These are phyloP conservation scores for Phoenix roebelenii DNA, from an alignment of 176 grass and related monocot species.

Conservation along the genomic window DNA sequence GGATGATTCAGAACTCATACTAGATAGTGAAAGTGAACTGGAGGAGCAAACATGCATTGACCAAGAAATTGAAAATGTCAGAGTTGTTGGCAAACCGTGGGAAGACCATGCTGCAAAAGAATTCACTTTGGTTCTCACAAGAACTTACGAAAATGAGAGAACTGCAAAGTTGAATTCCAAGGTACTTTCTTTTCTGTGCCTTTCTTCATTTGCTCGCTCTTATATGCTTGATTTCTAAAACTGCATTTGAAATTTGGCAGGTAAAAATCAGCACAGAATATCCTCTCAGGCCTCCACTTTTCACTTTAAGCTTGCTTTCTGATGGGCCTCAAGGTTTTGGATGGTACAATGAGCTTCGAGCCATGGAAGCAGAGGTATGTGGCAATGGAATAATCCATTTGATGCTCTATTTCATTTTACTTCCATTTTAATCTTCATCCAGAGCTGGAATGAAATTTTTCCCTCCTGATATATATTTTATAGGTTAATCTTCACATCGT, in stretches of 20 bases:
- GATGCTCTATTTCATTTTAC: not conserved
- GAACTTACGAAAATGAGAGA: slow-evolving; percentile 36
- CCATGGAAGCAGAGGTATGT: slow-evolving; percentile 94
- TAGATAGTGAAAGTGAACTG: slow-evolving; percentile 70
- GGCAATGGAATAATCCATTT: slow-evolving; percentile 2
- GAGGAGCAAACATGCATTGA: slow-evolving; percentile 42
- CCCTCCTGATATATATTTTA: slow-evolving; percentile 5
- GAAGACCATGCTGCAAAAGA: slow-evolving; percentile 68
- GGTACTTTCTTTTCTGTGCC: slow-evolving; percentile 27
- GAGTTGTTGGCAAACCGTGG: slow-evolving; percentile 40
- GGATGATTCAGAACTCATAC: slow-evolving; percentile 63
- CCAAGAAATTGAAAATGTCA: slow-evolving; percentile 36
- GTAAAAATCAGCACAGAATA: slow-evolving; percentile 84
- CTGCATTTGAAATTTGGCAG: slow-evolving; percentile 31
- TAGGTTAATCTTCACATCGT: slow-evolving; percentile 92
- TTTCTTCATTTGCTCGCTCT: not conserved
- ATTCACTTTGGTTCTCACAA: slow-evolving; percentile 61
- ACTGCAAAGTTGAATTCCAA: slow-evolving; percentile 76
- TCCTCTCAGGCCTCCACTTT: slow-evolving; percentile 74
- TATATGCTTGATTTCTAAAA: not conserved
- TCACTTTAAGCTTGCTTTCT: slow-evolving; percentile 40
- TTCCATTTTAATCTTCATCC: not conserved
- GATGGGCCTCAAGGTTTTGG: slow-evolving; percentile 34
- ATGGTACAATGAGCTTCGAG: slow-evolving; percentile 78
- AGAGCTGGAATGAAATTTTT: slow-evolving; percentile 8